Evolutionary conservation across 129 eudicot genomes (phyloP).

Genomic region (Chrysanthemum lavandulifolium): DNA sequence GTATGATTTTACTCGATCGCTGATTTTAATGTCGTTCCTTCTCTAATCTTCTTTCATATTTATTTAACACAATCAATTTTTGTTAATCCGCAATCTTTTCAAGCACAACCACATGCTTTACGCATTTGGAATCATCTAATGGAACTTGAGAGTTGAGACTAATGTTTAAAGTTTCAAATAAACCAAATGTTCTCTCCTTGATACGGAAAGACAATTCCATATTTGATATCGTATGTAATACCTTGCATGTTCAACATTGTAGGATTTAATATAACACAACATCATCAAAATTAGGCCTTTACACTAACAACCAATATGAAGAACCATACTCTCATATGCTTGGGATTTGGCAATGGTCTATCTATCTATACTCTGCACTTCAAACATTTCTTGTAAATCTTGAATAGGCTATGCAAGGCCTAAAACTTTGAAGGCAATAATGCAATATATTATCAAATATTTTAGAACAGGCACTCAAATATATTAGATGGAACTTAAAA

Average conservation of each 20-base stretch:
- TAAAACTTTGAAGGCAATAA: no score
- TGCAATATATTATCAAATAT: no score
- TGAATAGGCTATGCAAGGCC: no score
- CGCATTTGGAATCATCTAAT: slow-evolving; percentile 9
- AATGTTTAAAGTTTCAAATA: no score
- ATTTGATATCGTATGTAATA: no score
- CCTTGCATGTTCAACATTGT: neutral
- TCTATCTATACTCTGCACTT: neutral
- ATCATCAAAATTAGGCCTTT: neutral
- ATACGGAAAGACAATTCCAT: no score
- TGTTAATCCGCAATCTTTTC: neutral
- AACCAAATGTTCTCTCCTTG: no score
- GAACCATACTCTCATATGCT: neutral
- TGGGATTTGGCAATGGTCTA: neutral
- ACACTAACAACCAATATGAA: slow-evolving; percentile 4
- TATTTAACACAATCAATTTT: neutral
- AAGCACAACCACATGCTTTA: neutral
- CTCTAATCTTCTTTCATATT: neutral
- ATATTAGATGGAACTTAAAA: no score
- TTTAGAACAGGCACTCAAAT: no score
- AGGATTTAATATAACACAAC: slow-evolving; percentile 2
- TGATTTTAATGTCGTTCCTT: neutral
- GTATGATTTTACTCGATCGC: slow-evolving; percentile 33
- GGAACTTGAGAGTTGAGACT: no score
- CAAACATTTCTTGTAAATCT: neutral